Conservation (phyloP, 805 yeast genomes). For the Teunomyces cretensis region DNA sequence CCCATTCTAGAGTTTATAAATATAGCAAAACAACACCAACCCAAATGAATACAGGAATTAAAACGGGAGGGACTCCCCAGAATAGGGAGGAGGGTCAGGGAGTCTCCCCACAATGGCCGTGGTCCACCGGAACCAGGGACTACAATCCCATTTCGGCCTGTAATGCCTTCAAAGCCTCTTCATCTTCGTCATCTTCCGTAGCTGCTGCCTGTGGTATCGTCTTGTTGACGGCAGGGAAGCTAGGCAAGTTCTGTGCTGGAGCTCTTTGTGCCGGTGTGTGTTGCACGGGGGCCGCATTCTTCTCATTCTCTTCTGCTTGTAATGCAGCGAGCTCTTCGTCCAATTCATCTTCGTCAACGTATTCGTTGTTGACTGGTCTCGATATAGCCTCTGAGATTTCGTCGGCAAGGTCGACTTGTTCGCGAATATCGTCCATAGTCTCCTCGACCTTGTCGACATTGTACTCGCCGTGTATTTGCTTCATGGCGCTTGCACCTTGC, state of each 20-base stretch:
- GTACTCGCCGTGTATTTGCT: slow-evolving; percentile 90
- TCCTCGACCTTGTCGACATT: slow-evolving; percentile 95
- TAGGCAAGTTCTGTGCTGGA: slow-evolving; percentile 32
- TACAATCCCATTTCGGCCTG: slow-evolving; percentile 87
- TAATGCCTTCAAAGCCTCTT: slow-evolving; percentile 72
- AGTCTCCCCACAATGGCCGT: background rate
- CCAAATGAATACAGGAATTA: slow-evolving; percentile 2
- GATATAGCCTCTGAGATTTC: slow-evolving; percentile 96
- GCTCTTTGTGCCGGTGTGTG: slow-evolving; percentile 13
- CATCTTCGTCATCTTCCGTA: slow-evolving; percentile 71
- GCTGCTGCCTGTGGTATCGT: slow-evolving; percentile 43
- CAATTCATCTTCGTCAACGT: slow-evolving; percentile 85
- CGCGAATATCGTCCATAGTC: slow-evolving; percentile 97
- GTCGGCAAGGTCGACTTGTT: slow-evolving; percentile 91
- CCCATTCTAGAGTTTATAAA: slow-evolving; percentile 4
- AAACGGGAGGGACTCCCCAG: background rate
- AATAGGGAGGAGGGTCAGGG: background rate
- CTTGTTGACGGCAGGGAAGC: slow-evolving; percentile 45
- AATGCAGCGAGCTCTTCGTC: slow-evolving; percentile 90
- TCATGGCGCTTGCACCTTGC: slow-evolving; percentile 96
- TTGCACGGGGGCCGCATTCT: slow-evolving; percentile 21
- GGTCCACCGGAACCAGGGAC: slow-evolving; percentile 7
- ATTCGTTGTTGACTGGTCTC: slow-evolving; percentile 84
- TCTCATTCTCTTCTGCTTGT: slow-evolving; percentile 77
- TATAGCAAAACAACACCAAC: slow-evolving; percentile 2